Percentiles rank a stretch among this genome's conserved stretches.
phyloP scores from a whole-genome alignment of 495 filamentous ascomycete genomes.

The Aspergillus panamensis region DNA sequence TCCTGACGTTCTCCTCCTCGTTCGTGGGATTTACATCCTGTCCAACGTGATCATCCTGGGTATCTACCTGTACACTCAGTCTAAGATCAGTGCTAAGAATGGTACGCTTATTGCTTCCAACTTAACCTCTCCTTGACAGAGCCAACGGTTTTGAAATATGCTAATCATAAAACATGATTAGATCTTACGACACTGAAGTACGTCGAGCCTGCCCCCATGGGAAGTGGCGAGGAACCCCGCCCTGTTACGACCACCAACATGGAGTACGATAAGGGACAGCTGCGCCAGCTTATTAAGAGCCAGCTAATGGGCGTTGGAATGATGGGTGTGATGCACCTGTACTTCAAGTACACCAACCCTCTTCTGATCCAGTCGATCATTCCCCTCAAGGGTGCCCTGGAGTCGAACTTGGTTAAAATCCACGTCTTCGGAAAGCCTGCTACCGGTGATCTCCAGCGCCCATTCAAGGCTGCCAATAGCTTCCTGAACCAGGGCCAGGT shows the following conservation, averaged over 20 bases:
- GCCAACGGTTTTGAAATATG: neutral
- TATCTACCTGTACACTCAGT: slow-evolving; percentile 79
- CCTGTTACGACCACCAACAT: slow-evolving; percentile 93
- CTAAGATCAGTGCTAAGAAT: slow-evolving; percentile 87
- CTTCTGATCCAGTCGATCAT: slow-evolving; percentile 98
- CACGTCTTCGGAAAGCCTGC: slow-evolving; percentile 89
- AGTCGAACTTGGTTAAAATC: slow-evolving; percentile 93
- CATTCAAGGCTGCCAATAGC: slow-evolving; percentile 84
- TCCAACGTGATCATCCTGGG: slow-evolving; percentile 85
- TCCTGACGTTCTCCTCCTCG: slow-evolving; percentile 74
- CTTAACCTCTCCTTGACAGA: neutral
- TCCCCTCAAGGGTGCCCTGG: slow-evolving; percentile 90
- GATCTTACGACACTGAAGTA: slow-evolving; percentile 98
- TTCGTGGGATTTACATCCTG: slow-evolving; percentile 77
- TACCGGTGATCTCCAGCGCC: slow-evolving; percentile 84
- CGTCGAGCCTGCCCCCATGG: slow-evolving; percentile 90
- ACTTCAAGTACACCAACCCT: slow-evolving; percentile 99
- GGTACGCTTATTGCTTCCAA: slow-evolving; percentile 49
- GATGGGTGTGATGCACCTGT: slow-evolving; percentile 98
- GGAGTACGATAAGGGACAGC: slow-evolving; percentile 84
- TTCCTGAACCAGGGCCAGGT: slow-evolving; percentile 72
- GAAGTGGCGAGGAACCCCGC: slow-evolving; percentile 86
- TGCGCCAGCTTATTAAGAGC: slow-evolving; percentile 75
- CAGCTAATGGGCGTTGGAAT: slow-evolving; percentile 94
- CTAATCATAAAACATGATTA: slow-evolving; percentile 30